These are phyloP conservation scores for Talaromyces borbonicus DNA, from an alignment of 495 filamentous ascomycete genomes.

Conservation along the genomic window DNA sequence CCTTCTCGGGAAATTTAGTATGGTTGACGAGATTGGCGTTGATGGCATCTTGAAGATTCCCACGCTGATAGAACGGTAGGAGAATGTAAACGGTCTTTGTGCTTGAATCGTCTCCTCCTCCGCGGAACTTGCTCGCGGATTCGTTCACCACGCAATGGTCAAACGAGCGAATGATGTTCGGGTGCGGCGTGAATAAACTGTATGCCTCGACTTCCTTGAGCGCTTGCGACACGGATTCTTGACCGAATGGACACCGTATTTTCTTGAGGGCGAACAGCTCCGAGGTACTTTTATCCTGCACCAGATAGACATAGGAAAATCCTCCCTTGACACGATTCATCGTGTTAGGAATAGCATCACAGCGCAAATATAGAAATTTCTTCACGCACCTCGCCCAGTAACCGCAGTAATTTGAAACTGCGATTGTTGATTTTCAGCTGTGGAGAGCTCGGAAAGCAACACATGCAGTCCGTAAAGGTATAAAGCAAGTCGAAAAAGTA, in stretches of 20 bases:
- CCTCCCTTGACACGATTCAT: slow-evolving; percentile 64
- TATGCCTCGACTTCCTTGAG: slow-evolving; percentile 97
- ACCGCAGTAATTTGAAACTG: slow-evolving; percentile 86
- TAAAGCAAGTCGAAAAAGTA: slow-evolving; percentile 82
- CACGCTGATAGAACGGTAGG: slow-evolving; percentile 86
- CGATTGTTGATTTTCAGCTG: slow-evolving; percentile 91
- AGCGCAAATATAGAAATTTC: neutral
- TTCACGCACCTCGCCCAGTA: slow-evolving; percentile 70
- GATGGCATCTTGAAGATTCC: slow-evolving; percentile 95
- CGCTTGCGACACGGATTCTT: slow-evolving; percentile 87
- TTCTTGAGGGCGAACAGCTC: slow-evolving; percentile 93
- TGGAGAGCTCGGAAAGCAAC: slow-evolving; percentile 88
- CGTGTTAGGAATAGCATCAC: neutral
- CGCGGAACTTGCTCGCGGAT: slow-evolving; percentile 48
- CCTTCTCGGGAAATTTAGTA: slow-evolving; percentile 80
- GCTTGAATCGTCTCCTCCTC: slow-evolving; percentile 44
- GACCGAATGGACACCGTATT: slow-evolving; percentile 94
- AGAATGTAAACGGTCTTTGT: slow-evolving; percentile 95
- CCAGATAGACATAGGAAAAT: slow-evolving; percentile 97
- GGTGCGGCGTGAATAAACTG: slow-evolving; percentile 69
- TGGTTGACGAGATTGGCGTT: slow-evolving; percentile 98
- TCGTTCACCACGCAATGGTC: slow-evolving; percentile 68
- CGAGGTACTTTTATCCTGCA: slow-evolving; percentile 74
- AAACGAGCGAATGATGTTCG: slow-evolving; percentile 82
- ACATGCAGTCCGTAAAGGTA: slow-evolving; percentile 86